Conservation (phyloP, 768 basidiomycete genomes). For the Amanita rubescens region DNA sequence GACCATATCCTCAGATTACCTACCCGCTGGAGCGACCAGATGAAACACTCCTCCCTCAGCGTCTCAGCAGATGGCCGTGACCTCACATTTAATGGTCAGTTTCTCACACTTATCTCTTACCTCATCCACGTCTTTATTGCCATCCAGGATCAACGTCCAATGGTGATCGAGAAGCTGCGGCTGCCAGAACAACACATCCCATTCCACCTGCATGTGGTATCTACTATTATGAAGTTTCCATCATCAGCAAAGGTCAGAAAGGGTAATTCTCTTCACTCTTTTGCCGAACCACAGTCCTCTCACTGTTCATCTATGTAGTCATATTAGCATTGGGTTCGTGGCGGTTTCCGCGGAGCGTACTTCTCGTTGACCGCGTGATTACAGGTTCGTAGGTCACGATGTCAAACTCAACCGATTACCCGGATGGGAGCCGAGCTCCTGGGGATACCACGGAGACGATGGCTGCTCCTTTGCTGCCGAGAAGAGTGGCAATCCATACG, state of each 20-base stretch:
- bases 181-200: conserved; percentile 68
- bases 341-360: background rate
- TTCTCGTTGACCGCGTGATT: conserved; percentile 8
- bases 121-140: background rate
- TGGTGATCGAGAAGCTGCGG: conserved; percentile 77
- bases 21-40: conserved; percentile 72
- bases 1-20: conserved; percentile 51
- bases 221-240: conserved; percentile 90
- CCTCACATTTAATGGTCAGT: conserved; percentile 58
- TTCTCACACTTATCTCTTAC: background rate
- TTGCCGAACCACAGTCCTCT: conserved; percentile 8
- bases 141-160: conserved; percentile 11
- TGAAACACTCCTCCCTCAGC: conserved; percentile 48
- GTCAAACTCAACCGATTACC: conserved; percentile 71
- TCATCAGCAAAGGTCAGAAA: conserved; percentile 72
- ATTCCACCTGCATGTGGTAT: conserved; percentile 86
- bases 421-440: conserved; percentile 80
- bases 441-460: conserved; percentile 93
- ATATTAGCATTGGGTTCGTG: conserved; percentile 74
- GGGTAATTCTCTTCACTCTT: conserved; percentile 42
- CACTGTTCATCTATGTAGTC: conserved; percentile 33
- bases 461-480: conserved; percentile 72
- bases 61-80: conserved; percentile 70
- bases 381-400: conserved; percentile 59
- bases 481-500: conserved; percentile 64